Conservation (phyloP, 345 rosid species). For the Hibiscus syriacus region DNA sequence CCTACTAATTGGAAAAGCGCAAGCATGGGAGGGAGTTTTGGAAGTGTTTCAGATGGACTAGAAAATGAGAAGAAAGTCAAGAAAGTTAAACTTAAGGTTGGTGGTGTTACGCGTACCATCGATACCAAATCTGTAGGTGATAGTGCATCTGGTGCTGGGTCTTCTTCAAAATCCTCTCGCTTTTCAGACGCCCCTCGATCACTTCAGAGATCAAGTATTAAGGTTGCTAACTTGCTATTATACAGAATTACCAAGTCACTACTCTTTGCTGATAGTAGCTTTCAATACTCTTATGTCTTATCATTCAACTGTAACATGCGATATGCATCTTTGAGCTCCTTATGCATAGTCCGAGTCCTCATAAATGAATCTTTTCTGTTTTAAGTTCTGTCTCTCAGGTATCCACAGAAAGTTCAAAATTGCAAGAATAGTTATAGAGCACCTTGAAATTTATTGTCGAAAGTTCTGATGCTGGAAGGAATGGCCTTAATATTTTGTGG, state of each 20-base stretch:
- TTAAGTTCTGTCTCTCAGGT: background rate
- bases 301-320: background rate
- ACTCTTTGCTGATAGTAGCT: background rate
- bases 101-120: constrained; percentile 31
- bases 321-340: background rate
- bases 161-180: constrained; percentile 19
- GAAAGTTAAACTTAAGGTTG: constrained; percentile 47
- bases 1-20: constrained; percentile 37
- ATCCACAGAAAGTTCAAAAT: too few relatives aligned
- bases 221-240: constrained; percentile 13
- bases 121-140: constrained; percentile 30
- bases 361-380: background rate
- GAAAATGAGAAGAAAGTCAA: constrained; percentile 36
- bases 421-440: background rate
- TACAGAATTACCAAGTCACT: background rate
- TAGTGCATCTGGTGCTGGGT: constrained; percentile 19
- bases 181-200: constrained; percentile 19
- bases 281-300: background rate
- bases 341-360: background rate
- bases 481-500: background rate
- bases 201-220: constrained; percentile 8
- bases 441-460: background rate
- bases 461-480: background rate
- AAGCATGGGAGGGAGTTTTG: constrained; percentile 18
- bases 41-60: constrained; percentile 23